phyloP scores from a whole-genome alignment of 2,329 filamentous ascomycete species.

The Neonectria coccinea region DNA sequence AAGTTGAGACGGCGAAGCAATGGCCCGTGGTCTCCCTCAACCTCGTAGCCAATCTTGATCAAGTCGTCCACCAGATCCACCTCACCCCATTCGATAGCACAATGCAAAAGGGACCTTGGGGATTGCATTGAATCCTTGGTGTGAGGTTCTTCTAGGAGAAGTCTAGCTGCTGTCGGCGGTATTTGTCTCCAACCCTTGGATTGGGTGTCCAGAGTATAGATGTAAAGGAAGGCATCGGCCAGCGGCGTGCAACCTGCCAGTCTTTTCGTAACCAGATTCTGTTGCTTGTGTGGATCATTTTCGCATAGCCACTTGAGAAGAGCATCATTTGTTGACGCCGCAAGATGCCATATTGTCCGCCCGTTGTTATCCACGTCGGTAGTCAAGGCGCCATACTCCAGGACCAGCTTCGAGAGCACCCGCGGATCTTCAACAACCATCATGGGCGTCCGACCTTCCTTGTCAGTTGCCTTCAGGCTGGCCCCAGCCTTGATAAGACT shows the following conservation, averaged over 20 bases:
- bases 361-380: slow-evolving; percentile 47
- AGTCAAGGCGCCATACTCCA: slow-evolving; percentile 43
- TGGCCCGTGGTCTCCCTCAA: neutral
- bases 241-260: slow-evolving; percentile 47
- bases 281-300: slow-evolving; percentile 44
- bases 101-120: slow-evolving; percentile 14
- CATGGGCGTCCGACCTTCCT: slow-evolving; percentile 50
- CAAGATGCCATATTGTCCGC: slow-evolving; percentile 54
- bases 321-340: slow-evolving; percentile 49
- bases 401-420: slow-evolving; percentile 45
- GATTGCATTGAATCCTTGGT: slow-evolving; percentile 12
- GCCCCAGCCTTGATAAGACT: slow-evolving; percentile 45
- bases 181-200: slow-evolving; percentile 3
- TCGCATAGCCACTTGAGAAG: slow-evolving; percentile 48
- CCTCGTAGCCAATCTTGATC: slow-evolving; percentile 30
- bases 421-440: slow-evolving; percentile 48
- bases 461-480: slow-evolving; percentile 46
- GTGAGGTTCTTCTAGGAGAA: slow-evolving; percentile 34
- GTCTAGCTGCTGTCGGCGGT: slow-evolving; percentile 26
- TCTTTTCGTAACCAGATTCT: slow-evolving; percentile 44
- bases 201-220: slow-evolving; percentile 11
- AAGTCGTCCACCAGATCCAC: slow-evolving; percentile 36
- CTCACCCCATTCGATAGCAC: slow-evolving; percentile 47
- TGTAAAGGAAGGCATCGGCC: slow-evolving; percentile 45
- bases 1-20: slow-evolving; percentile 42